These are phyloP conservation scores for Paramecium primaurelia DNA, from an alignment of 73 alveolate genomes.

Conservation along the genomic window DNA sequence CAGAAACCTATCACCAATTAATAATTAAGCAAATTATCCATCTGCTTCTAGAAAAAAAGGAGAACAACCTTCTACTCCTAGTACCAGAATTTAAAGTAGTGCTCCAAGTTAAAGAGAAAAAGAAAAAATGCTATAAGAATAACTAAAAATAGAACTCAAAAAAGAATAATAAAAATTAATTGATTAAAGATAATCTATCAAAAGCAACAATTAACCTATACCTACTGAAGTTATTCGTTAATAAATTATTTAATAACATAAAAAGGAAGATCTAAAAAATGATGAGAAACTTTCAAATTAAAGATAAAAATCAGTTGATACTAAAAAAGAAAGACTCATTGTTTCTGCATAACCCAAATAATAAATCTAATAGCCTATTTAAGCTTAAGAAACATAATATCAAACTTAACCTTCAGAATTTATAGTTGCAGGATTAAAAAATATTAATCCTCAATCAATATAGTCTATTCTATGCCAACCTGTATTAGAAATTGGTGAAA, in stretches of 20 bases:
- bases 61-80: not conserved
- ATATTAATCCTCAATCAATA: slow-evolving; percentile 21
- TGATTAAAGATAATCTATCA: not conserved
- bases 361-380: not conserved
- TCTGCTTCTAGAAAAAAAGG: not conserved
- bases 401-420: not conserved
- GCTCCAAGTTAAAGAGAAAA: not conserved
- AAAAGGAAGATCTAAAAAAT: not conserved
- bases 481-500: not conserved
- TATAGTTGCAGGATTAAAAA: slow-evolving; percentile 15
- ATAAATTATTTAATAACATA: not conserved
- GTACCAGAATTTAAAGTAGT: not conserved
- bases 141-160: slow-evolving; percentile 5
- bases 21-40: not conserved
- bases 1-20: not conserved
- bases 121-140: not conserved
- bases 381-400: not conserved
- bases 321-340: not conserved
- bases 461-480: slow-evolving; percentile 26
- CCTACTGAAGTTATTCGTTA: not conserved
- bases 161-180: slow-evolving; percentile 17
- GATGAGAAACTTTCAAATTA: not conserved
- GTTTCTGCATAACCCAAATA: slow-evolving; percentile 36
- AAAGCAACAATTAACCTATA: not conserved
- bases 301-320: slow-evolving; percentile 8